These are phyloP conservation scores for Edaphochlamys debaryana DNA, from an alignment of 139 green algal species.

Conservation along the genomic window DNA sequence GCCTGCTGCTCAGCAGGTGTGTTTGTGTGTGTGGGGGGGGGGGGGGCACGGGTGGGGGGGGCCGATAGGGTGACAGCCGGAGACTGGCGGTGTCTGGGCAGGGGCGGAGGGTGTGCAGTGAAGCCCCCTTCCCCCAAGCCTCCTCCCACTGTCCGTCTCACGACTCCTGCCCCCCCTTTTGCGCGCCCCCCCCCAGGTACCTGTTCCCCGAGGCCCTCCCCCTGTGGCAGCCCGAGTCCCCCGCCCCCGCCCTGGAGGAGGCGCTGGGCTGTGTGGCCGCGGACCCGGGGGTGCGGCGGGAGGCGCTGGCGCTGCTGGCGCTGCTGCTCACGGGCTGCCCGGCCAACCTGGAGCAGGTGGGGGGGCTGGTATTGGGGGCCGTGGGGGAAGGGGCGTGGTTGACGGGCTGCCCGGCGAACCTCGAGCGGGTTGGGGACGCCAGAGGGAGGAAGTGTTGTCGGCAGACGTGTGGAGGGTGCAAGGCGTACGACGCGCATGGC, in stretches of 20 bases:
- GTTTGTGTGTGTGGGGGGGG: too few species aligned
- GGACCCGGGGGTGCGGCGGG: slow-evolving; percentile 13
- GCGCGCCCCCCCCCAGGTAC: slow-evolving; percentile 40
- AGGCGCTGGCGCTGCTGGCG: slow-evolving; percentile 54
- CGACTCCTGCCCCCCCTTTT: not conserved
- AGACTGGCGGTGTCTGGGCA: too few species aligned
- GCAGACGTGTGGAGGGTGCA: too few species aligned
- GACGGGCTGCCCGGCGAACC: slow-evolving; percentile 41
- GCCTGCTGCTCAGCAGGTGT: slow-evolving; percentile 54
- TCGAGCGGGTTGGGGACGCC: too few species aligned
- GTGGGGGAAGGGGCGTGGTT: too few species aligned
- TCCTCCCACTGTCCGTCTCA: too few species aligned
- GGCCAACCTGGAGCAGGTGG: slow-evolving; percentile 44
- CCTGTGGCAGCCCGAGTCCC: slow-evolving; percentile 28
- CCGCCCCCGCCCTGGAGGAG: not conserved
- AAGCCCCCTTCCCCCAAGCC: not conserved
- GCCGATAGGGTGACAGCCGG: too few species aligned
- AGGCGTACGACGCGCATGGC: too few species aligned
- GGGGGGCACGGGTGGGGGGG: too few species aligned
- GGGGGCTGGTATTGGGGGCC: too few species aligned
- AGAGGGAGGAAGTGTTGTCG: too few species aligned
- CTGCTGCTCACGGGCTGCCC: slow-evolving; percentile 54
- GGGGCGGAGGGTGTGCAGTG: not conserved
- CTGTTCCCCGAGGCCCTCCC: slow-evolving; percentile 62
- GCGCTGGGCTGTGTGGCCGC: slow-evolving; percentile 25